A percentile compares a stretch with the other conserved stretches of the same genome.
These are phyloP conservation scores for Chaetomiaceae sp. DNA, from an alignment of 2,329 filamentous ascomycete genomes.

Conservation along the genomic window DNA sequence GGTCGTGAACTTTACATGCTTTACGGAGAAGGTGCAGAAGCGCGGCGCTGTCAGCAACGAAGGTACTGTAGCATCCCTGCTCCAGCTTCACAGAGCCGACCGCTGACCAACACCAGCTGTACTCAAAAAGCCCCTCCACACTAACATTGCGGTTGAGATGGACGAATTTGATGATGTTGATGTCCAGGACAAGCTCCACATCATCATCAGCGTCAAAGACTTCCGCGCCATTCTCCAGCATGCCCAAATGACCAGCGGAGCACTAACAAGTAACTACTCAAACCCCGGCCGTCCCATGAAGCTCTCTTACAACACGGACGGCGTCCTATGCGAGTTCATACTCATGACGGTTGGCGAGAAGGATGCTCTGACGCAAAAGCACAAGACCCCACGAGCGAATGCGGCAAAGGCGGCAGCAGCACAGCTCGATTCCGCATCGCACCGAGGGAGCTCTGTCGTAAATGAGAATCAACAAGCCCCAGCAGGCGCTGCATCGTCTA, in stretches of 20 bases:
- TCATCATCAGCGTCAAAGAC: constrained; percentile 77
- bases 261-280: constrained; percentile 65
- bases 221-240: constrained; percentile 75
- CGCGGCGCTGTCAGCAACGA: constrained; percentile 42
- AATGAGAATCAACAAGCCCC: constrained; percentile 29
- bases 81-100: too few relatives aligned
- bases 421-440: constrained; percentile 45
- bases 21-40: constrained; percentile 71
- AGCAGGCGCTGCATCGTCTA: constrained; percentile 27
- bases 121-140: constrained; percentile 74
- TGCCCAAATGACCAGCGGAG: constrained; percentile 63
- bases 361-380: constrained; percentile 43
- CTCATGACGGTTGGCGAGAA: constrained; percentile 76
- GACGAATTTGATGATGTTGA: constrained; percentile 72
- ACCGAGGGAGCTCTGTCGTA: constrained; percentile 36
- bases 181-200: constrained; percentile 70
- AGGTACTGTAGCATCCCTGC: constrained; percentile 38
- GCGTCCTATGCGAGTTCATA: constrained; percentile 69
- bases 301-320: constrained; percentile 64
- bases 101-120: constrained; percentile 48
- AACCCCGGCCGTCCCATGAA: constrained; percentile 66
- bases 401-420: constrained; percentile 39
- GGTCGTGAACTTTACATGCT: constrained; percentile 72
- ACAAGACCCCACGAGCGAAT: constrained; percentile 38
- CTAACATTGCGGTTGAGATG: constrained; percentile 70